Percentiles rank a stretch among this genome's conserved stretches.
Evolutionary conservation across 1,284 basidiomycete species (phyloP).

Genomic region (Ceratobasidium theobromae): DNA sequence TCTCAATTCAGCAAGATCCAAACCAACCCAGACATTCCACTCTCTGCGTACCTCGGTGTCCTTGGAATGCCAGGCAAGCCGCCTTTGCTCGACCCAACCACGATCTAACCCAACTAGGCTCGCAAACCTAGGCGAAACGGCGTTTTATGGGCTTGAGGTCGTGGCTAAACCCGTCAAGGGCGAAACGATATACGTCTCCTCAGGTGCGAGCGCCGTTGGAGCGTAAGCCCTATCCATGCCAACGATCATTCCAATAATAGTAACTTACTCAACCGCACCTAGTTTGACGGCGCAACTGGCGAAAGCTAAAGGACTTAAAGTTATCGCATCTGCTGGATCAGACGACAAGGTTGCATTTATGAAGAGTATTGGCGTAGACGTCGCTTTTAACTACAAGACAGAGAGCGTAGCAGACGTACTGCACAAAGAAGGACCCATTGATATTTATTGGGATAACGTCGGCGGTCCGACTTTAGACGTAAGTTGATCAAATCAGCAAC

Average conservation of each 20-base stretch:
- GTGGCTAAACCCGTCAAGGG: conserved; percentile 55
- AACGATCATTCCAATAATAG: too few relatives aligned
- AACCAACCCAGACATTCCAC: conserved; percentile 46
- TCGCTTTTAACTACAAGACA: conserved; percentile 46
- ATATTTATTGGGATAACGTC: conserved; percentile 35
- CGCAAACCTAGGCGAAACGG: conserved; percentile 44
- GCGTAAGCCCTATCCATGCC: conserved; percentile 43
- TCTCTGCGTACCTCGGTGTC: conserved; percentile 51
- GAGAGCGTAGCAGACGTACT: conserved; percentile 45
- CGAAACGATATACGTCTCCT: conserved; percentile 57
- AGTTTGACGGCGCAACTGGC: conserved; percentile 45
- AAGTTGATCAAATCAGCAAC: background rate
- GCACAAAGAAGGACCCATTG: conserved; percentile 45
- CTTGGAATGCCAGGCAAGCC: conserved; percentile 48
- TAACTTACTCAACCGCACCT: too few relatives aligned
- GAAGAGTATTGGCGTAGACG: conserved; percentile 45
- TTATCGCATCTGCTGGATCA: conserved; percentile 47
- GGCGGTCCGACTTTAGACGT: conserved; percentile 22
- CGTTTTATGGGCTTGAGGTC: conserved; percentile 45
- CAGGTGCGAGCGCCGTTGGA: conserved; percentile 54
- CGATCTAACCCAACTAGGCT: too few relatives aligned
- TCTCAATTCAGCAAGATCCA: background rate
- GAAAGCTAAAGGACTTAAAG: conserved; percentile 45
- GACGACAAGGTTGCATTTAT: conserved; percentile 48
- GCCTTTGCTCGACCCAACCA: background rate